phyloP scores from a whole-genome alignment of 352 stramenopile genomes.

The Aphanomyces euteiches region DNA sequence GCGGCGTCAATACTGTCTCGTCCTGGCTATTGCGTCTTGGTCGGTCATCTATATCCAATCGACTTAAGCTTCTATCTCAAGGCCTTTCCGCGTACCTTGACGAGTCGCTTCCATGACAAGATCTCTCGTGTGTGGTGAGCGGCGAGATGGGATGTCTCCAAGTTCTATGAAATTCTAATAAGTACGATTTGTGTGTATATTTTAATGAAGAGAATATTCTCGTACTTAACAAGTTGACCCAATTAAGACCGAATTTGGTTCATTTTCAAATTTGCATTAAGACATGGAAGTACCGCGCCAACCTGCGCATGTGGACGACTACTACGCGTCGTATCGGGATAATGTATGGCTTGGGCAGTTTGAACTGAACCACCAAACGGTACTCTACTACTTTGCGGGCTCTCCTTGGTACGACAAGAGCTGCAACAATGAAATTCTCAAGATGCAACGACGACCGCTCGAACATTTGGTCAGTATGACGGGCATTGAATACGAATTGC shows the following conservation, averaged over 20 bases:
- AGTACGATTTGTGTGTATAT: too few species aligned
- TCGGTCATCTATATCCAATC: constrained; percentile 12
- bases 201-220: neutral
- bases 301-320: constrained; percentile 71
- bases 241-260: too few species aligned
- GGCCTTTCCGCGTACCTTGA: neutral
- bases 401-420: constrained; percentile 86
- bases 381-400: constrained; percentile 85
- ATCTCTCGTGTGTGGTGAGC: constrained; percentile 14
- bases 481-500: constrained; percentile 85
- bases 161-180: too few species aligned
- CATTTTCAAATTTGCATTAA: neutral
- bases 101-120: neutral
- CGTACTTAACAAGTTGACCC: neutral
- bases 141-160: neutral
- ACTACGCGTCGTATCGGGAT: constrained; percentile 84
- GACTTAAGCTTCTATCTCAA: neutral
- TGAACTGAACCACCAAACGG: constrained; percentile 74
- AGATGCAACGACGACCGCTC: constrained; percentile 83
- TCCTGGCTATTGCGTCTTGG: constrained; percentile 12
- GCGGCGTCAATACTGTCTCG: constrained; percentile 13
- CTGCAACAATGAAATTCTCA: constrained; percentile 88
- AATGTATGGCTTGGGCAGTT: constrained; percentile 86
- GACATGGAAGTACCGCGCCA: constrained; percentile 53
- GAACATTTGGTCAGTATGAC: constrained; percentile 86